Evolutionary conservation across 805 yeast genomes (phyloP).

Genomic region (Schizosaccharomyces lindneri): DNA sequence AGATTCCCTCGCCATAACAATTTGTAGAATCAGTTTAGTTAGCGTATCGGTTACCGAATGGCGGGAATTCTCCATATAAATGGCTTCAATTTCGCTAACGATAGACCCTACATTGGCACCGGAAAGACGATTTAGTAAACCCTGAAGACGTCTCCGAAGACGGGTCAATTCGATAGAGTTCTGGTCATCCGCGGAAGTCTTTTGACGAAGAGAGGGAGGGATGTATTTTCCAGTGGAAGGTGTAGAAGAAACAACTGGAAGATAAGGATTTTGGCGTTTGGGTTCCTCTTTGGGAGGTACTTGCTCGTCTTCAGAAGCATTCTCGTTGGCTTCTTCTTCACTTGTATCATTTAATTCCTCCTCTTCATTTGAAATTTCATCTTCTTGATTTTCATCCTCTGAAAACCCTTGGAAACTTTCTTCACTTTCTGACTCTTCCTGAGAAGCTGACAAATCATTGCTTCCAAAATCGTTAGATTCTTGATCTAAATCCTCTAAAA

Average conservation of each 20-base stretch:
- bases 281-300: background rate
- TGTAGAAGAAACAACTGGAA: background rate
- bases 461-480: conserved; percentile 3
- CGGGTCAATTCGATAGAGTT: conserved; percentile 24
- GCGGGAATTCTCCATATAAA: conserved; percentile 46
- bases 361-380: conserved; percentile 11
- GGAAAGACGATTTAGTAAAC: conserved; percentile 67
- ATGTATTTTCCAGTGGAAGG: conserved; percentile 33
- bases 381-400: conserved; percentile 7
- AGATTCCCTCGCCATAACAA: conserved; percentile 37
- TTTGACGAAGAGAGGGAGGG: conserved; percentile 64
- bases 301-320: background rate
- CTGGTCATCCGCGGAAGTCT: conserved; percentile 16
- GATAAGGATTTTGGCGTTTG: conserved; percentile 22
- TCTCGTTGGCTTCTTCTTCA: conserved; percentile 21
- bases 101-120: conserved; percentile 60
- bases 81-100: conserved; percentile 36
- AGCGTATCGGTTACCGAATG: conserved; percentile 54
- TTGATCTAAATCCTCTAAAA: conserved; percentile 9
- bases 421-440: background rate
- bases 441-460: conserved; percentile 9
- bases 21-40: conserved; percentile 35
- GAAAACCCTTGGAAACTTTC: background rate
- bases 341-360: conserved; percentile 12
- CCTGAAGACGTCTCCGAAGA: conserved; percentile 43